Base-by-base conservation (phyloP, 78 protist species). In the Dictyostelium brefeldianum region DNA sequence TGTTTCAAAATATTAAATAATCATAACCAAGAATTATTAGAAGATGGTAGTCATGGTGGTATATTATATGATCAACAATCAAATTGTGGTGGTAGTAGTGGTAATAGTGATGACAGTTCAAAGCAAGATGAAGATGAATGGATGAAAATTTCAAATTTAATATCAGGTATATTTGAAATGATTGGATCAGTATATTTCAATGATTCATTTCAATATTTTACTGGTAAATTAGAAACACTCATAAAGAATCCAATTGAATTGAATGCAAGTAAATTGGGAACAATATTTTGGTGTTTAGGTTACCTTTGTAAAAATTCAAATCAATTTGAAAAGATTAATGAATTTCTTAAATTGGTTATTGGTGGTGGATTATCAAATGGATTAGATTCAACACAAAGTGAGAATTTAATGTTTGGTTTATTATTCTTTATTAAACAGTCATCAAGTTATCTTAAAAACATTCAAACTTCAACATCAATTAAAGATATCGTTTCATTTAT, bases 261-360 rank as follows among this genome's bases (percentile, higher is more conserved):
- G 48, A 47, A 27, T 54, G 27, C 65, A 29, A 64, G 67, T 67
- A 81, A 81, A 69, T 31, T 67, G n/a, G 70, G 67, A 18, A 46
- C 89, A 25, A 18, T 17, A 25, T 27, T n/a, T 51, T 81, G 89
- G 89, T 81, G 79, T 50, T 25, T 81, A 25, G 78, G 80, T 11
- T 51, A 54, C 9, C 20, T 73, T 50, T 50, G 71, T 27, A 65
- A 81, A 20, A 17, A 14, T 11, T 14, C 41, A 0, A 20, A 25
- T 48, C 43, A 27, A 65, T 22, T 27, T 10, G 79, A 81, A 36
- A 51, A 43, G 22, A 65, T 48, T 31, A 27, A 9, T 20, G 18
- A 64, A 22, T 22, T 81, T 22, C 48, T 15, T 18, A 15, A 17
- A 36, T 69, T 17, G 53, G 36, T 27, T 41, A 25, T n/a, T 12